Percentiles rank a stretch among this genome's conserved stretches.
phyloP scores from a whole-genome alignment of 148 eudicot genomes.

The Chenopodium formosanum region DNA sequence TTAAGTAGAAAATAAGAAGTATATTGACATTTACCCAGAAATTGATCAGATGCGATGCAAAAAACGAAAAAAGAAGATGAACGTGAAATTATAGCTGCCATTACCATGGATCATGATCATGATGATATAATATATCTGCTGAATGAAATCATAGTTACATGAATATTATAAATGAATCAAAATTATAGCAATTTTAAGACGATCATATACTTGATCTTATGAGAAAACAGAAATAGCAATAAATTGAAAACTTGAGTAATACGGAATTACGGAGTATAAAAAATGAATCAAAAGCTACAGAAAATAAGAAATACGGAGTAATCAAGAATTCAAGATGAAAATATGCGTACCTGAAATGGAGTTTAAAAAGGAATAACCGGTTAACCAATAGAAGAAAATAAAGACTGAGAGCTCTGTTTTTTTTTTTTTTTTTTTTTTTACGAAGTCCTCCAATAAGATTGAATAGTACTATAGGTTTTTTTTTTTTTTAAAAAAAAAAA shows the following conservation, averaged over 20 bases:
- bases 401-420: background rate
- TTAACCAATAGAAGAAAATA: background rate
- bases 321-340: background rate
- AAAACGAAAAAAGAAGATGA: background rate
- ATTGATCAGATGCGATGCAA: background rate
- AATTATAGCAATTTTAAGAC: background rate
- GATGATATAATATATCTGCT: background rate
- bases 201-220: background rate
- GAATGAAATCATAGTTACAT: too few relatives aligned
- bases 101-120: background rate
- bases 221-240: background rate
- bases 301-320: too few relatives aligned
- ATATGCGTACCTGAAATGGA: constrained; percentile 11
- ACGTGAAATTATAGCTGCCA: background rate
- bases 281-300: too few relatives aligned
- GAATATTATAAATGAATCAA: too few relatives aligned
- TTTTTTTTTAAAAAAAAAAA: too few relatives aligned
- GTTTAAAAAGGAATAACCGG: background rate
- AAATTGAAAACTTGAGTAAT: too few relatives aligned
- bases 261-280: too few relatives aligned
- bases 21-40: background rate
- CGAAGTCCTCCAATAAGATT: background rate
- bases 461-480: background rate
- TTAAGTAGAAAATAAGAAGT: too few relatives aligned
- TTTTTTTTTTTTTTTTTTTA: too few relatives aligned